A percentile compares a stretch with the other conserved stretches of the same genome.
Evolutionary conservation across 768 basidiomycete genomes (phyloP).

Genomic region (Heimioporus sp.): DNA sequence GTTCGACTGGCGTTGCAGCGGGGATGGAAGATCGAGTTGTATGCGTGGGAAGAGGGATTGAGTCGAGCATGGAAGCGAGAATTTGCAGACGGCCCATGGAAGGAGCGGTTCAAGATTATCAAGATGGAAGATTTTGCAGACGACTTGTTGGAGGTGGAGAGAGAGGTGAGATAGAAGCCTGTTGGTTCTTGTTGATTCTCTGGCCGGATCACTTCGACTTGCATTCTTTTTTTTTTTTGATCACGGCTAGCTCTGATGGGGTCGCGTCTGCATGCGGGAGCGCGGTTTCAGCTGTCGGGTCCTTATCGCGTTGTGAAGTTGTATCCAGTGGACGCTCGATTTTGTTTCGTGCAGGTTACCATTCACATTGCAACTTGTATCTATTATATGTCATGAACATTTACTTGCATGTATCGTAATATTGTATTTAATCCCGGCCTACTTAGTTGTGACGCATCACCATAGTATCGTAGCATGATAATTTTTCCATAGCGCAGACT

Average conservation of each 20-base stretch:
- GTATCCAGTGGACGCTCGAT: neutral
- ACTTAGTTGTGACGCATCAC: too few species aligned
- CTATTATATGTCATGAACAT: constrained; percentile 2
- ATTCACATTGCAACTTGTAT: constrained; percentile 11
- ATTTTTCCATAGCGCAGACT: too few species aligned
- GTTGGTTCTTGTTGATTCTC: neutral
- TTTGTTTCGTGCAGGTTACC: constrained; percentile 7
- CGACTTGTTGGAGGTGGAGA: constrained; percentile 49
- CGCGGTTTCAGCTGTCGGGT: neutral
- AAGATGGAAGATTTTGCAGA: constrained; percentile 67
- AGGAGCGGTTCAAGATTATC: constrained; percentile 50
- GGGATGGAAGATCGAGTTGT: constrained; percentile 95
- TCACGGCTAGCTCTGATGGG: too few species aligned
- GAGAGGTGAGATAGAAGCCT: constrained; percentile 15
- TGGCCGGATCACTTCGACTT: too few species aligned
- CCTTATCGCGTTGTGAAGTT: neutral
- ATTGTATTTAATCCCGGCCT: neutral
- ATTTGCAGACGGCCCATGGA: constrained; percentile 53
- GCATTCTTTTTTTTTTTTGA: neutral
- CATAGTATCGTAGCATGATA: too few species aligned
- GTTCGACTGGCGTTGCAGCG: constrained; percentile 82
- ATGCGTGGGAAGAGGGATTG: constrained; percentile 85
- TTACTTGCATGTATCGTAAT: constrained; percentile 1
- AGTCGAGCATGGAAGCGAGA: constrained; percentile 76
- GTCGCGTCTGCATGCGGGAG: too few species aligned